phyloP scores from a whole-genome alignment of 176 grass and related monocot species.

The Ampelocalamus luodianensis region DNA sequence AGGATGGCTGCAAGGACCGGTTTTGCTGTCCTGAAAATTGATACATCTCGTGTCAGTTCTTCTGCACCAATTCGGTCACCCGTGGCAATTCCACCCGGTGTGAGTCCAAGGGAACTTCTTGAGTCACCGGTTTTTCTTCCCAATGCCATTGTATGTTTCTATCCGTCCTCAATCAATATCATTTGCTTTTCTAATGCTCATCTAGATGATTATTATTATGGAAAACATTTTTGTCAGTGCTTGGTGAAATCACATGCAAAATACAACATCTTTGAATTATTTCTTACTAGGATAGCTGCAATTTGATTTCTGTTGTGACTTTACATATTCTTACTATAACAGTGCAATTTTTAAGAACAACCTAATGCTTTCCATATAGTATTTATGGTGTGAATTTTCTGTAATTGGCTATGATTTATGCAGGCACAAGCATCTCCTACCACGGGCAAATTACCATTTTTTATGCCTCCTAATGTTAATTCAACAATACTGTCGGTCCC shows the following conservation, averaged over 20 bases:
- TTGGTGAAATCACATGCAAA: constrained; percentile 14
- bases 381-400: constrained; percentile 16
- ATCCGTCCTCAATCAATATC: constrained; percentile 6
- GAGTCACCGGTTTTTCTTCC: constrained; percentile 91
- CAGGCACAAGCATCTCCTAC: constrained; percentile 88
- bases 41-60: constrained; percentile 58
- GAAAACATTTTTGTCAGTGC: background rate
- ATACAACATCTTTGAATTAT: background rate
- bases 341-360: background rate
- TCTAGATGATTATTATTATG: background rate
- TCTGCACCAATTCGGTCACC: constrained; percentile 56
- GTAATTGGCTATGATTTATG: constrained; percentile 40
- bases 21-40: constrained; percentile 66
- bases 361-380: background rate
- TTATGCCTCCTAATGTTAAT: constrained; percentile 40
- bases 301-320: background rate
- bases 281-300: background rate
- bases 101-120: constrained; percentile 76
- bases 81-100: constrained; percentile 78
- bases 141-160: constrained; percentile 63
- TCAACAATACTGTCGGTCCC: background rate
- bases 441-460: constrained; percentile 76
- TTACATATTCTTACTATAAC: background rate
- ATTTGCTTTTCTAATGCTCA: background rate
- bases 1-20: constrained; percentile 70